A percentile compares a stretch with the other conserved stretches of the same genome.
These are phyloP conservation scores for Pseudogymnoascus pannorum DNA, from an alignment of 2,329 filamentous ascomycete species.

Conservation along the genomic window DNA sequence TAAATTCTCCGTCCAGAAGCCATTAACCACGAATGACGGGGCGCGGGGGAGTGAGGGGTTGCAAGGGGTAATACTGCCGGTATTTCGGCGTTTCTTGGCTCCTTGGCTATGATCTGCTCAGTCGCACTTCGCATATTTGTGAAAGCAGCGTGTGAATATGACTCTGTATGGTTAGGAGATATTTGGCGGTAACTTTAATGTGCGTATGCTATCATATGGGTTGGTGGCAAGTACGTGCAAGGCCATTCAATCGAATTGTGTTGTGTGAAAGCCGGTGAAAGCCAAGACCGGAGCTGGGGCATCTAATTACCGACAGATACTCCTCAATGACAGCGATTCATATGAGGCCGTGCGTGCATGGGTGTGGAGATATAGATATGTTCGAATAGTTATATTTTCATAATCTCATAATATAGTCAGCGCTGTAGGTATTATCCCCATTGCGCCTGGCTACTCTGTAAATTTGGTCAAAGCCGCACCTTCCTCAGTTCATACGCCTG, in stretches of 20 bases:
- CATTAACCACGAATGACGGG: slow-evolving; percentile 1
- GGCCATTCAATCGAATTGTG: neutral
- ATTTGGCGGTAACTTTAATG: neutral
- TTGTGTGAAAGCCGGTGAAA: too few species aligned
- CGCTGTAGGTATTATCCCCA: neutral
- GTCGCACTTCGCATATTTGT: neutral
- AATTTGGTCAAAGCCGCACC: neutral
- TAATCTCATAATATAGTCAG: neutral
- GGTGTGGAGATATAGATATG: neutral
- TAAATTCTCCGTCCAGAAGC: neutral
- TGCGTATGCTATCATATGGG: neutral
- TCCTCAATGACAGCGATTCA: neutral
- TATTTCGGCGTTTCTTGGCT: slow-evolving; percentile 3
- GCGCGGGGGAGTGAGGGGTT: slow-evolving; percentile 2
- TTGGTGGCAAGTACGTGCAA: neutral
- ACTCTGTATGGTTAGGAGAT: neutral
- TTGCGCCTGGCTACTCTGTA: neutral
- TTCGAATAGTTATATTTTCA: neutral
- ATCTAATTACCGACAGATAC: neutral
- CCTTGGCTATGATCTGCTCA: neutral
- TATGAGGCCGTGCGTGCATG: neutral
- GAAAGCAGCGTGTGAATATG: neutral
- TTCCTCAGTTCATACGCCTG: neutral
- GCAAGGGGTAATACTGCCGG: neutral
- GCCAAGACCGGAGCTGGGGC: neutral